These are phyloP conservation scores for Eurotiales sp. DNA, from an alignment of 2,329 filamentous ascomycete genomes.

Conservation along the genomic window DNA sequence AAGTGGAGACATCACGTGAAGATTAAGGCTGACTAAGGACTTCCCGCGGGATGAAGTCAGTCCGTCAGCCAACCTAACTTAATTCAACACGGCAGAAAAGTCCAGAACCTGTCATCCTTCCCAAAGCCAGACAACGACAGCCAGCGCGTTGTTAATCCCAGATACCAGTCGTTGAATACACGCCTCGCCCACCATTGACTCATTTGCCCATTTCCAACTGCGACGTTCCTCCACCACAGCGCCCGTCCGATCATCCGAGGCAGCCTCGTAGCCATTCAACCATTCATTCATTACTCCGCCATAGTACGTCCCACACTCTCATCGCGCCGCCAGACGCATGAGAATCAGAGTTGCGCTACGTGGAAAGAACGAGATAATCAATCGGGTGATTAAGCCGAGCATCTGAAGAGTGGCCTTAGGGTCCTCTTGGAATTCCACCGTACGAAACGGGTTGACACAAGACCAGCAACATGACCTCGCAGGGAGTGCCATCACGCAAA, in stretches of 20 bases:
- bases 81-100: no score
- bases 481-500: constrained; percentile 55
- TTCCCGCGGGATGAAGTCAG: constrained; percentile 7
- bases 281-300: no score
- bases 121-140: neutral
- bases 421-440: constrained; percentile 12
- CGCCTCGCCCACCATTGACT: no score
- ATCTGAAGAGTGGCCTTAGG: constrained; percentile 12
- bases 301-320: neutral
- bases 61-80: no score
- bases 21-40: neutral
- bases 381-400: no score
- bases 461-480: constrained; percentile 33
- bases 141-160: no score
- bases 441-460: neutral
- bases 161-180: no score
- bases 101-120: neutral
- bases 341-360: neutral
- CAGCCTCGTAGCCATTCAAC: no score
- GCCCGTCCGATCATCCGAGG: no score
- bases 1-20: no score
- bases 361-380: neutral
- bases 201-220: neutral
- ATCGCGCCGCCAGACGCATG: neutral
- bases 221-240: no score